Evolutionary conservation across 176 grass and related monocot genomes (phyloP).

Genomic region (Hyparrhenia diplandra): DNA sequence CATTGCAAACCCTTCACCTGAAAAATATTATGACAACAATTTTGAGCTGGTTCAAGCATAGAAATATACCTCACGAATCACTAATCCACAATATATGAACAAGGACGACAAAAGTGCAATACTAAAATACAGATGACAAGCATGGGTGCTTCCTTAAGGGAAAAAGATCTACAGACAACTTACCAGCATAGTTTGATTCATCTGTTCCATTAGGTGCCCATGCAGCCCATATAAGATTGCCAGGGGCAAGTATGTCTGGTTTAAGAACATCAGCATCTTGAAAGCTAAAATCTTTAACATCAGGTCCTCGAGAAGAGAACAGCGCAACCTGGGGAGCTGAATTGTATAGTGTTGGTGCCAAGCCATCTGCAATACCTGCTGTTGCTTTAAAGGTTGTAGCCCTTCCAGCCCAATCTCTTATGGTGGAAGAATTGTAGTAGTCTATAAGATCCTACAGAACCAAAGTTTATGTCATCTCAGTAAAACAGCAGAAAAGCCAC

Average conservation of each 20-base stretch:
- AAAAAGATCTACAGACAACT: neutral
- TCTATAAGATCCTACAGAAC: constrained; percentile 80
- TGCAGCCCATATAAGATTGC: constrained; percentile 94
- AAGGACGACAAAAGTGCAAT: neutral
- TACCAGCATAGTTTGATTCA: constrained; percentile 85
- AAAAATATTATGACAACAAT: neutral
- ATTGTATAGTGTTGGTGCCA: constrained; percentile 84
- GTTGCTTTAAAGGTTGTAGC: constrained; percentile 68
- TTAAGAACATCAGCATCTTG: constrained; percentile 98
- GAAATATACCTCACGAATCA: neutral
- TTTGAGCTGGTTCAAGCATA: neutral
- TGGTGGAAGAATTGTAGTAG: constrained; percentile 90
- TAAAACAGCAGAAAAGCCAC: neutral
- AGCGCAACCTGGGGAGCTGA: constrained; percentile 92
- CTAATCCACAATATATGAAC: neutral
- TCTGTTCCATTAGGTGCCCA: constrained; percentile 97
- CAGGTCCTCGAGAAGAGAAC: constrained; percentile 95
- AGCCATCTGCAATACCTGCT: constrained; percentile 81
- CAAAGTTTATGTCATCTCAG: constrained; percentile 18
- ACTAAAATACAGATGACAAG: neutral
- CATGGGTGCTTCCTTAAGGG: neutral
- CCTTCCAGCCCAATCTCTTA: constrained; percentile 92
- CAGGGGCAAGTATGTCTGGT: constrained; percentile 91
- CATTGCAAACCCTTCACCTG: constrained; percentile 97
- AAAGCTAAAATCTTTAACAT: constrained; percentile 99